These are phyloP conservation scores for Fusarium fujikuroi DNA, from an alignment of 2,329 filamentous ascomycete species.

Conservation along the genomic window DNA sequence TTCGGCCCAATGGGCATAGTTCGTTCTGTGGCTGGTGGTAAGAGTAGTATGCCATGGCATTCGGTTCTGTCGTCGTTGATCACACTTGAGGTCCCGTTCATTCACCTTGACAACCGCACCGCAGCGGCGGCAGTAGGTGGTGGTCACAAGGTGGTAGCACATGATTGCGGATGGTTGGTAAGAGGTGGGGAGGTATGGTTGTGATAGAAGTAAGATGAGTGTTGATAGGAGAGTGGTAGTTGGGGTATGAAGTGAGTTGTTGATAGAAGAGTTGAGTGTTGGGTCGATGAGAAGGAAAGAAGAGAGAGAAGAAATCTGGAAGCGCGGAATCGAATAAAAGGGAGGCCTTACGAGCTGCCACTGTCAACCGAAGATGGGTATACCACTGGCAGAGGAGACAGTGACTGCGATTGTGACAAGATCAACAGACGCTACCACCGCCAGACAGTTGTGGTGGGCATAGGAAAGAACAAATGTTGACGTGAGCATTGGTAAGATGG, in stretches of 20 bases:
- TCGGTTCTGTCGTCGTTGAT: too few relatives aligned
- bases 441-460: too few relatives aligned
- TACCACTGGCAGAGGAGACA: background rate
- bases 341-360: background rate
- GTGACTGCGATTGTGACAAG: background rate
- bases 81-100: too few relatives aligned
- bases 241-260: background rate
- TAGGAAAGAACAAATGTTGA: background rate
- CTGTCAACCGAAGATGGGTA: background rate
- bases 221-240: background rate
- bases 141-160: background rate
- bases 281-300: background rate
- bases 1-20: too few relatives aligned
- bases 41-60: too few relatives aligned
- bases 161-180: background rate
- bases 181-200: too few relatives aligned
- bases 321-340: background rate
- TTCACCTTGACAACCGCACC: too few relatives aligned
- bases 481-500: background rate
- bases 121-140: background rate
- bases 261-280: background rate
- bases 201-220: background rate
- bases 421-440: rapidly evolving
- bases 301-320: background rate
- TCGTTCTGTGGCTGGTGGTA: too few relatives aligned